Conservation (phyloP, 2,329 filamentous ascomycete species). For the Aspergillus sp. region DNA sequence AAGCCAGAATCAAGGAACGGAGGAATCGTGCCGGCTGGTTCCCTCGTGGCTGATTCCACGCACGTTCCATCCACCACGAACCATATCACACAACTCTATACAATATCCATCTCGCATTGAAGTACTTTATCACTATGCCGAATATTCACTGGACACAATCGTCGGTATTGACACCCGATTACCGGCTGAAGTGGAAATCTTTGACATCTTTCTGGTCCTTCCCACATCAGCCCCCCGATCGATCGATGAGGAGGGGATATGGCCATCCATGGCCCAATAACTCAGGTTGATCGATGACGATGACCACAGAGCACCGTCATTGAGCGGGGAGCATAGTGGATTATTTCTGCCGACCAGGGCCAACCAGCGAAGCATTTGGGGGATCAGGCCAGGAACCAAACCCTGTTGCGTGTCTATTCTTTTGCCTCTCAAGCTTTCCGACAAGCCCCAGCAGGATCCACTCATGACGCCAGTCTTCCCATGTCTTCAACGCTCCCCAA, state of each 20-base stretch:
- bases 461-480: neutral
- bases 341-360: too few relatives aligned
- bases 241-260: neutral
- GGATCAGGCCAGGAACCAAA: neutral
- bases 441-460: neutral
- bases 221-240: neutral
- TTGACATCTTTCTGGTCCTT: too few relatives aligned
- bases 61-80: too few relatives aligned
- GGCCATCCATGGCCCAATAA: neutral
- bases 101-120: too few relatives aligned
- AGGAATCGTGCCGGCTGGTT: too few relatives aligned
- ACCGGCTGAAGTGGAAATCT: too few relatives aligned
- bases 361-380: neutral
- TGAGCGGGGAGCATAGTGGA: neutral
- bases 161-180: too few relatives aligned
- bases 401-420: neutral
- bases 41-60: too few relatives aligned
- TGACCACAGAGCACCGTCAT: neutral
- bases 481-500: neutral
- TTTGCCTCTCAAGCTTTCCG: neutral
- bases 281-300: neutral
- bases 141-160: too few relatives aligned
- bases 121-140: too few relatives aligned
- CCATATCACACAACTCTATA: too few relatives aligned
- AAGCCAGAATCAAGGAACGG: too few relatives aligned